Conservation (phyloP, 441 rosid species). For the Syzygium syzygioides region DNA sequence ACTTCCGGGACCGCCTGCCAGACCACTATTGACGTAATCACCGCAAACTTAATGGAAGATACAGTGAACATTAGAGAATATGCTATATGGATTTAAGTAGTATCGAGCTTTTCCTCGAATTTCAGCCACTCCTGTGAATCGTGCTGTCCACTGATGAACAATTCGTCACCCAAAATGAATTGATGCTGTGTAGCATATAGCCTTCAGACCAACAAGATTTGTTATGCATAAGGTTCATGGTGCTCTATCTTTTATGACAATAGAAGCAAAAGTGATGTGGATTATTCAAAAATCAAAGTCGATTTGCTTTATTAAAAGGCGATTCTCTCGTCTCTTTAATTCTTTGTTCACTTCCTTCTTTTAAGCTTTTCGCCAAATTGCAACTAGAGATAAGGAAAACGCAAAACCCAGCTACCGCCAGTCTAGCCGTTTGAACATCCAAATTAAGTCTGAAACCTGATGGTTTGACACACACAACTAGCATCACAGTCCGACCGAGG, state of each 20-base stretch:
- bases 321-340: not conserved
- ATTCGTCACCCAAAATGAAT: not conserved
- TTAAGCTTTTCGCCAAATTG: not conserved
- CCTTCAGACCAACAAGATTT: not conserved
- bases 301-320: not conserved
- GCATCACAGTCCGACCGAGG: not conserved
- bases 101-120: not conserved
- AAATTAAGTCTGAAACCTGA: not conserved
- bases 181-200: not conserved
- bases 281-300: not conserved
- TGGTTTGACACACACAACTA: not conserved
- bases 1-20: not conserved
- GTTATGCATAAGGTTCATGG: not conserved
- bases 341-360: not conserved
- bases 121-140: not conserved
- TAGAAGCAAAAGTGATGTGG: not conserved
- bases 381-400: not conserved
- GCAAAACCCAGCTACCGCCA: not conserved
- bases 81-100: not conserved
- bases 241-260: not conserved
- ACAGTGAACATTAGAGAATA: not conserved
- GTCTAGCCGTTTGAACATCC: not conserved
- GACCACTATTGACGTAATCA: not conserved
- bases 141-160: not conserved
- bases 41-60: not conserved